These are phyloP conservation scores for Ascodesmis nigricans DNA, from an alignment of 495 filamentous ascomycete species.

Conservation along the genomic window DNA sequence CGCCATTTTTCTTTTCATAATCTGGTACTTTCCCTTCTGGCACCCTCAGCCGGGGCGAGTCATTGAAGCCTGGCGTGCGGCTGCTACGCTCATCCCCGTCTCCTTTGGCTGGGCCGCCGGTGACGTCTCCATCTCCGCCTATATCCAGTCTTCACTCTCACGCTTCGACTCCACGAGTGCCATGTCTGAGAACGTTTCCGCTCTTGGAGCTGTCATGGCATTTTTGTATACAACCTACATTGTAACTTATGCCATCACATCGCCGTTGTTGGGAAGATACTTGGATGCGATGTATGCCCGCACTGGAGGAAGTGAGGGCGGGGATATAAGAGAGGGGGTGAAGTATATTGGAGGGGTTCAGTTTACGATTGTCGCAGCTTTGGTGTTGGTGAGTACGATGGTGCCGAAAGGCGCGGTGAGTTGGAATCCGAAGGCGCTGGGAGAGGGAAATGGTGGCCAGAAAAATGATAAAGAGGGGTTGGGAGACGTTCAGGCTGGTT, in stretches of 20 bases:
- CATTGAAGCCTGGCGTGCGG: constrained; percentile 25
- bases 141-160: constrained; percentile 26
- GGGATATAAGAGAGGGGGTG: constrained; percentile 9
- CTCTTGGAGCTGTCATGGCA: constrained; percentile 28
- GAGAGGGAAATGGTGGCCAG: constrained; percentile 14
- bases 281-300: constrained; percentile 19
- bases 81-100: constrained; percentile 26
- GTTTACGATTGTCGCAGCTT: constrained; percentile 23
- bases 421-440: constrained; percentile 25
- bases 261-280: constrained; percentile 25
- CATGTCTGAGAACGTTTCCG: constrained; percentile 25
- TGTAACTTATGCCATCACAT: constrained; percentile 25
- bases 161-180: constrained; percentile 23
- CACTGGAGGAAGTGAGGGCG: constrained; percentile 15
- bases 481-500: too few species aligned
- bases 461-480: background rate
- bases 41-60: too few species aligned
- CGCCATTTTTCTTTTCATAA: constrained; percentile 22
- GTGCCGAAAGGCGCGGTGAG: constrained; percentile 23
- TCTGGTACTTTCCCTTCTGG: constrained; percentile 27
- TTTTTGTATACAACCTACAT: constrained; percentile 29
- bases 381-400: constrained; percentile 24
- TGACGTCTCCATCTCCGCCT: constrained; percentile 27
- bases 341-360: constrained; percentile 25
- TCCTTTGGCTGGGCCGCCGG: constrained; percentile 30